phyloP scores from a whole-genome alignment of 2,329 filamentous ascomycete species.

The Anthostomella pinea region DNA sequence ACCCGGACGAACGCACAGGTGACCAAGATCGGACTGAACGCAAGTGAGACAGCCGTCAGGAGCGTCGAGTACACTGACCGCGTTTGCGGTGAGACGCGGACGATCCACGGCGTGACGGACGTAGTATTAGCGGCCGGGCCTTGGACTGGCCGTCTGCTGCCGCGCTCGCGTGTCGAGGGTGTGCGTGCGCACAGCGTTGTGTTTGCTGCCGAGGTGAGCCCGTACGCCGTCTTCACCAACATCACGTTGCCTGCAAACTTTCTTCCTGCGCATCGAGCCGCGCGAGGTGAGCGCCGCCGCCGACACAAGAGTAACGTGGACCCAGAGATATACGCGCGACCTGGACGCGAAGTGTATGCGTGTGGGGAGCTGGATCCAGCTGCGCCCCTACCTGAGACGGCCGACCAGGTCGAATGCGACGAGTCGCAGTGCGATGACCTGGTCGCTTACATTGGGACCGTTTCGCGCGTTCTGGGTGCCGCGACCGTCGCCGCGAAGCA shows the following conservation, averaged over 20 bases:
- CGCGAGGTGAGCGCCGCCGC: conserved; percentile 47
- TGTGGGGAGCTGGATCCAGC: conserved; percentile 82
- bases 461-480: conserved; percentile 64
- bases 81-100: conserved; percentile 32
- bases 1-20: conserved; percentile 66
- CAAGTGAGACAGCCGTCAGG: conserved; percentile 49
- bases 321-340: conserved; percentile 91
- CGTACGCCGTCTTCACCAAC: conserved; percentile 82
- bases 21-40: conserved; percentile 57
- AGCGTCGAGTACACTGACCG: conserved; percentile 60
- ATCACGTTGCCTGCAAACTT: conserved; percentile 71
- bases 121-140: conserved; percentile 57
- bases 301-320: conserved; percentile 62
- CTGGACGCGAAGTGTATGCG: conserved; percentile 85
- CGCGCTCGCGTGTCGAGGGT: conserved; percentile 55
- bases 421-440: conserved; percentile 79
- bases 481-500: conserved; percentile 72
- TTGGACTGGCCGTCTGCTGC: conserved; percentile 61
- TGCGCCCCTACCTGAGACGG: conserved; percentile 71
- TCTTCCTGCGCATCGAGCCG: conserved; percentile 47
- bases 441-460: conserved; percentile 68
- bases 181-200: conserved; percentile 65
- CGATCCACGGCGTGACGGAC: conserved; percentile 48
- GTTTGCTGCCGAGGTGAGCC: conserved; percentile 61
- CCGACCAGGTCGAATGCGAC: conserved; percentile 75